Base-by-base conservation (phyloP, 2,329 filamentous ascomycete genomes). In the Fusarium sp. region DNA sequence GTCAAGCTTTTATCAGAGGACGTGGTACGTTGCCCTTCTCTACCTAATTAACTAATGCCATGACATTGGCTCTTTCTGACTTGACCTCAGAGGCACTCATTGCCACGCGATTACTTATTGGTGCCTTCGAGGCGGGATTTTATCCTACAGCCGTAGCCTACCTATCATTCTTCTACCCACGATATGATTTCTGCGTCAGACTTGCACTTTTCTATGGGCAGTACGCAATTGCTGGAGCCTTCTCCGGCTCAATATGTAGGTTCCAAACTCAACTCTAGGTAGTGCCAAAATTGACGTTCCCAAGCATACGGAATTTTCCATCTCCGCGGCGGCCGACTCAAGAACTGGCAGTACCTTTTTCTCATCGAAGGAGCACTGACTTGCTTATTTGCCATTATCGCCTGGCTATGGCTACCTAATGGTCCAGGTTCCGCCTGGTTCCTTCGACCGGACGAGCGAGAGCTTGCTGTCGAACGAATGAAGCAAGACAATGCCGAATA, bases 311-410 rank as follows among this genome's bases (percentile, higher is more conserved):
- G 72, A 54, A 70, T 74, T 47, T 74, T 73, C 57, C 73, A 76
- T 49, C 58, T 76, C 50, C 64, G 63, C 38, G 30, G 59, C 11
- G 66, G 74, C 4, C 37, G 49, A 16, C 69, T 90, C 4, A 85
- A 83, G 30, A 88, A 88, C 13, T 92, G 89, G 89, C 81, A 87
- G 11, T 90, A 87, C 87, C 81, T 91, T 0, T 91, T 91, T 77
- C 88, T 91, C 47, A 86, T 91, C n/a, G 89, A 92, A 74, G 89
- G 89, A 10, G 78, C 82, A 5, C 82, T 77, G 1, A 77, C 76
- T 18, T 75, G 74, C 33, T 54, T 75, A 36, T 61, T 77, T 38
- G 74, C 73, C n/a, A 13, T 71, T 33, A n/a, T 72, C 28, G 65
- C 72, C 28, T 75, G 73, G 73, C 15, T 64, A 33, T 75, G 73